Evolutionary conservation across 225 moss, liverwort and hornwort species (phyloP), one percentile per base, ranked within the genome.

Genomic region (Takakia lepidozioides): DNA sequence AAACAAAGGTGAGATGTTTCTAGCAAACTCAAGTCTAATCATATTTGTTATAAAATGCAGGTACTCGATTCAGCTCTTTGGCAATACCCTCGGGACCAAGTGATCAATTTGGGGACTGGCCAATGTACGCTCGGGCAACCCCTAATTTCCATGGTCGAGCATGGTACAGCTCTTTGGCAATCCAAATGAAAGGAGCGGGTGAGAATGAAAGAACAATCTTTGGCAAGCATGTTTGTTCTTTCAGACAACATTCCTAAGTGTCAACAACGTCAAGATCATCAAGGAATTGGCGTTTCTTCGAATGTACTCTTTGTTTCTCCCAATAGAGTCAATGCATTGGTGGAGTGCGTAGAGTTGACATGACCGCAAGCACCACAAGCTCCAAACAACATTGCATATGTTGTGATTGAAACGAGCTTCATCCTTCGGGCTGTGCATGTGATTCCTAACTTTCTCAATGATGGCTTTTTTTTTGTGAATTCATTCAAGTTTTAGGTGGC

Each of bases 101-200:
- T 18, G 17, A 36, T 8, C 35, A 37, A 7, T 37, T 53, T 19
- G 53, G 16, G 17, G 36, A 53, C 38, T 53, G 53, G 53, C 53
- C 53, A 3, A 36, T 53, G 37, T 53, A 53, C 24, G 36, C 21
- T 3, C 16, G 53, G 24, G 53, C 53, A 24, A n/a, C 14, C 53
- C 14, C 17, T 16, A 38, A 23, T 26, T 53, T 53, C 24, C 37
- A 53, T 29, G 37, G 37, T 2, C 3, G 20, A 4, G 19, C 53
- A 18, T 53, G 37, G 34, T 53, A 36, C 24, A 36, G 36, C 14
- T 35, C 37, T 34, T 35, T 53, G 23, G 24, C 19, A 13, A 22
- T 53, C 9, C 53, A 53, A 37, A 36, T 53, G 37, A 37, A 53
- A 38, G 17, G 10, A n/a, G 36, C 10, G 22, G 53, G 53, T 15